A percentile compares a stretch with the other conserved stretches of the same genome.
phyloP scores from a whole-genome alignment of 495 filamentous ascomycete genomes.

The Penicillium coprophilum region DNA sequence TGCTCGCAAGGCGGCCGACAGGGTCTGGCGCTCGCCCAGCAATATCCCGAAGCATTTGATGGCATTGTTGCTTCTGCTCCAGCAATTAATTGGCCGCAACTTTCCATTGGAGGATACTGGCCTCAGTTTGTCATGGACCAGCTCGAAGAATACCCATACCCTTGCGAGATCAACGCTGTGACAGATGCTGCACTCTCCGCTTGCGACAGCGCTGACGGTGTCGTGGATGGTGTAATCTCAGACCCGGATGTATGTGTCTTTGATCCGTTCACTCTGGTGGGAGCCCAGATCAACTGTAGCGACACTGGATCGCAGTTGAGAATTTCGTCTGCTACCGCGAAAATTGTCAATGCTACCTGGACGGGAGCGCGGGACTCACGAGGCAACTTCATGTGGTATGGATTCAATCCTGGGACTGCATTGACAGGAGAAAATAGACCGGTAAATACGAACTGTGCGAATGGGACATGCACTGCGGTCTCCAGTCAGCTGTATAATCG shows the following conservation, averaged over 20 bases:
- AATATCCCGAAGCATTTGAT: slow-evolving; percentile 51
- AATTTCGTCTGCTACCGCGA: background rate
- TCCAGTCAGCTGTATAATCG: background rate
- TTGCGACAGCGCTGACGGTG: slow-evolving; percentile 56
- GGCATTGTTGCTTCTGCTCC: slow-evolving; percentile 60
- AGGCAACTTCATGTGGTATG: slow-evolving; percentile 1
- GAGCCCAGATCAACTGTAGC: background rate
- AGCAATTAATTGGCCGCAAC: slow-evolving; percentile 39
- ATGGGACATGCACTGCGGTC: background rate
- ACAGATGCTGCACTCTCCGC: slow-evolving; percentile 38
- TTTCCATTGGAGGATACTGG: slow-evolving; percentile 24
- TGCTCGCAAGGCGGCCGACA: slow-evolving; percentile 51
- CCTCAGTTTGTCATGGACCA: slow-evolving; percentile 21
- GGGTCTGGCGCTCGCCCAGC: slow-evolving; percentile 43
- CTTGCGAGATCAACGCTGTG: slow-evolving; percentile 47
- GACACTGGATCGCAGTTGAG: background rate
- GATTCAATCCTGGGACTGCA: background rate
- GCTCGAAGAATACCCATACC: slow-evolving; percentile 33
- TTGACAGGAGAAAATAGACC: background rate
- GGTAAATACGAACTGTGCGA: background rate
- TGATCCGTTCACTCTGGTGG: background rate
- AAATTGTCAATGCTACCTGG: background rate
- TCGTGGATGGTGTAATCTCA: slow-evolving; percentile 58
- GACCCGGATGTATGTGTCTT: slow-evolving; percentile 30
- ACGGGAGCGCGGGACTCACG: background rate